Conservation (phyloP, 2,329 filamentous ascomycete species). For the Mycosphaerella sp. region DNA sequence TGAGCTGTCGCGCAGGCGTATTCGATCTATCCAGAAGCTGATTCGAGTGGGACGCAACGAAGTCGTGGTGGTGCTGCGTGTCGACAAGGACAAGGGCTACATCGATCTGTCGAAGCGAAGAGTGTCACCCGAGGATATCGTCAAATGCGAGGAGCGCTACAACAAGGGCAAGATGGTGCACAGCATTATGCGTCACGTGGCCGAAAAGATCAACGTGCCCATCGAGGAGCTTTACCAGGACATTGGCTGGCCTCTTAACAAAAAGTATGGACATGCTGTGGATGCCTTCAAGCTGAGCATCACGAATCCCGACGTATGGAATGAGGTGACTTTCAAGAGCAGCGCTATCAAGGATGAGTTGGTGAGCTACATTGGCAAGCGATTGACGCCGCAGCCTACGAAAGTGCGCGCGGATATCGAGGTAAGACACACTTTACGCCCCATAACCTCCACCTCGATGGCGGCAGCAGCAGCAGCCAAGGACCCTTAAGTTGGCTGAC, state of each 20-base stretch:
- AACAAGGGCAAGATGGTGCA: conserved; percentile 99
- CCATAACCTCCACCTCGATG: too few relatives aligned
- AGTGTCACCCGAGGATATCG: conserved; percentile 93
- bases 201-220: conserved; percentile 91
- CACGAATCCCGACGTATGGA: conserved; percentile 96
- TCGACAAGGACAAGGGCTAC: conserved; percentile 99
- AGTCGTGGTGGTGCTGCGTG: conserved; percentile 95
- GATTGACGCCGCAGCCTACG: conserved; percentile 94
- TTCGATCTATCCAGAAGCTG: conserved; percentile 96
- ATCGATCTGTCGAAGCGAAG: conserved; percentile 98
- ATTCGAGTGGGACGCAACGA: conserved; percentile 97
- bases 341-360: conserved; percentile 81
- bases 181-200: conserved; percentile 97
- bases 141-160: conserved; percentile 98
- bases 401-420: conserved; percentile 98
- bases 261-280: conserved; percentile 92
- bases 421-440: conserved; percentile 33
- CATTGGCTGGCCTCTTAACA: conserved; percentile 96
- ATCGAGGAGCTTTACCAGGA: conserved; percentile 90
- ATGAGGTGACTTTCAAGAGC: conserved; percentile 82
- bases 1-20: conserved; percentile 95
- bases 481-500: not conserved
- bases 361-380: conserved; percentile 92
- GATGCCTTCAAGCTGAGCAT: conserved; percentile 99
- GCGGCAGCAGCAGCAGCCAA: not conserved